These are phyloP conservation scores for Cutaneotrichosporon sp. DNA, from an alignment of 1,284 basidiomycete genomes.

Conservation along the genomic window DNA sequence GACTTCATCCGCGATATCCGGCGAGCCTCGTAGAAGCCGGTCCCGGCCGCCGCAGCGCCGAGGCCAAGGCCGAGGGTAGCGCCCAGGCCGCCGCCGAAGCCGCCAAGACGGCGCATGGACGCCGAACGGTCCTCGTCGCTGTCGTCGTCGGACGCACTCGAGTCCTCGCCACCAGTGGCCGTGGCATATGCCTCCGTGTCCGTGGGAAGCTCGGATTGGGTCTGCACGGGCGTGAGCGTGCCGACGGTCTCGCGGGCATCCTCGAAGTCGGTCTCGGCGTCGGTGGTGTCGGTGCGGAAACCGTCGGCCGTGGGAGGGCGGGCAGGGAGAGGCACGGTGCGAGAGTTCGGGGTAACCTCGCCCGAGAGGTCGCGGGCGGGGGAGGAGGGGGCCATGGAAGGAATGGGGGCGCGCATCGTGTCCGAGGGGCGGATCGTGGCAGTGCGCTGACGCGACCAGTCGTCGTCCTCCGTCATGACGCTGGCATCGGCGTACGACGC, in stretches of 20 bases:
- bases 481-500: slow-evolving; percentile 33
- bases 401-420: neutral
- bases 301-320: slow-evolving; percentile 30
- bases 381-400: slow-evolving; percentile 6
- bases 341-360: slow-evolving; percentile 43
- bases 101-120: slow-evolving; percentile 1
- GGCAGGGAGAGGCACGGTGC: slow-evolving; percentile 33
- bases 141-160: slow-evolving; percentile 59
- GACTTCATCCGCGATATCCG: slow-evolving; percentile 21
- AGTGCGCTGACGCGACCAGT: slow-evolving; percentile 29
- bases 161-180: slow-evolving; percentile 38
- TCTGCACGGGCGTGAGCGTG: slow-evolving; percentile 63
- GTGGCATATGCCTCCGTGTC: slow-evolving; percentile 48
- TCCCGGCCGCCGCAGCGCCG: slow-evolving; percentile 28
- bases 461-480: slow-evolving; percentile 38
- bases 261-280: slow-evolving; percentile 71
- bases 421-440: slow-evolving; percentile 15
- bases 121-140: slow-evolving; percentile 4
- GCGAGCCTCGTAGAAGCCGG: slow-evolving; percentile 35
- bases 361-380: slow-evolving; percentile 19
- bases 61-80: slow-evolving; percentile 24
- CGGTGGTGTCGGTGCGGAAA: slow-evolving; percentile 55
- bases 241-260: slow-evolving; percentile 75
- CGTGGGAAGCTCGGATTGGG: slow-evolving; percentile 63
- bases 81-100: slow-evolving; percentile 6